Evolutionary conservation across 805 yeast genomes (phyloP).

Genomic region (Metschnikowia henanensis): DNA sequence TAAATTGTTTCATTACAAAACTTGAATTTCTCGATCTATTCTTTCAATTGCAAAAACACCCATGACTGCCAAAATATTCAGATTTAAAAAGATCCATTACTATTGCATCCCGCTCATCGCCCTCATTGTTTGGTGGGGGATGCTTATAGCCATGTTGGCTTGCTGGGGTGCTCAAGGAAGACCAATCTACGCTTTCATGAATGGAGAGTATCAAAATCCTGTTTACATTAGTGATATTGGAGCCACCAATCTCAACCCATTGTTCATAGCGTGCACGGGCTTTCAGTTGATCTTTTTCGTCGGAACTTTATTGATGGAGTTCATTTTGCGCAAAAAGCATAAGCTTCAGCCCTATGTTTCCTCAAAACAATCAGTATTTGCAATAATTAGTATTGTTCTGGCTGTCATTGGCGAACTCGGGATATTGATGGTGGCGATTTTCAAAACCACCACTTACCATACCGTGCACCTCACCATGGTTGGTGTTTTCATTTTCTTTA

Average conservation of each 20-base stretch:
- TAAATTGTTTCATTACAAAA: too few species aligned
- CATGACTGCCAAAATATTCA: constrained; percentile 16
- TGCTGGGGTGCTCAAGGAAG: constrained; percentile 83
- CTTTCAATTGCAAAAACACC: too few species aligned
- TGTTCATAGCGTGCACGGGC: constrained; percentile 77
- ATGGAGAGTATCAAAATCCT: constrained; percentile 39
- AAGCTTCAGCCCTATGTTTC: constrained; percentile 53
- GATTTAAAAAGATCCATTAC: constrained; percentile 48
- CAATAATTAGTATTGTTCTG: constrained; percentile 41
- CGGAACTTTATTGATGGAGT: constrained; percentile 62
- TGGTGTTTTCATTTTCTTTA: constrained; percentile 65
- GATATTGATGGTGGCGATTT: constrained; percentile 69
- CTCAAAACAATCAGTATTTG: constrained; percentile 41
- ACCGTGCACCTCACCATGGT: constrained; percentile 70
- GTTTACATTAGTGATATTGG: constrained; percentile 86
- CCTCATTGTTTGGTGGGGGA: constrained; percentile 82
- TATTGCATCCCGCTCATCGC: constrained; percentile 66
- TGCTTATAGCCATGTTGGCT: constrained; percentile 76
- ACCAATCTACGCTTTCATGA: constrained; percentile 64
- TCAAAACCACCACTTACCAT: constrained; percentile 60
- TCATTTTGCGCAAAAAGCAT: constrained; percentile 56
- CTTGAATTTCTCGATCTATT: too few species aligned
- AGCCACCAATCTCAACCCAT: constrained; percentile 81
- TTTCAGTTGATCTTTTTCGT: constrained; percentile 76
- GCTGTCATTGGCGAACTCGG: constrained; percentile 69